Conservation (phyloP, 495 filamentous ascomycete genomes). For the Tirmania nivea region DNA sequence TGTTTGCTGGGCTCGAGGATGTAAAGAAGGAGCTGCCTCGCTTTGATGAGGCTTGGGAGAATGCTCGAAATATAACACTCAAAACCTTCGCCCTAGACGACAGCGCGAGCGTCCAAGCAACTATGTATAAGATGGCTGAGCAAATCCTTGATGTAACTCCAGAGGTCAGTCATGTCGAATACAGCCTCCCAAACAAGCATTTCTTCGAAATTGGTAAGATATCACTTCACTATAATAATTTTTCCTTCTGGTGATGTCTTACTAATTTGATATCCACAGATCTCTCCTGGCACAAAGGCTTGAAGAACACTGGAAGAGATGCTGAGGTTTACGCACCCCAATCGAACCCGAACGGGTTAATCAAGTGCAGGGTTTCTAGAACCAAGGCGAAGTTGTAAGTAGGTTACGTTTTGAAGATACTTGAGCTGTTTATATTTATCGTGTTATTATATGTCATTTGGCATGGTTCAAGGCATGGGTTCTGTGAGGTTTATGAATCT, state of each 20-base stretch:
- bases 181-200: constrained; percentile 88
- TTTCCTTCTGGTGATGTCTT: not conserved
- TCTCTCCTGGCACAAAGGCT: constrained; percentile 86
- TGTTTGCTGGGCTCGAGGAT: constrained; percentile 41
- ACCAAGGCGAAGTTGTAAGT: constrained; percentile 20
- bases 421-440: not conserved
- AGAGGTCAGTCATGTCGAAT: constrained; percentile 50
- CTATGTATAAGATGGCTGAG: constrained; percentile 96
- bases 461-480: too few species aligned
- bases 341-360: constrained; percentile 78
- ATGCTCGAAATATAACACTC: constrained; percentile 59
- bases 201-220: constrained; percentile 89
- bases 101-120: constrained; percentile 82
- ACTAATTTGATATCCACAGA: constrained; percentile 28
- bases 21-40: constrained; percentile 38
- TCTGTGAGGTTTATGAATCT: too few species aligned
- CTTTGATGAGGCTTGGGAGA: constrained; percentile 61
- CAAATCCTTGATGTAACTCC: constrained; percentile 60
- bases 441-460: too few species aligned
- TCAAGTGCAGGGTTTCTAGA: constrained; percentile 78
- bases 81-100: constrained; percentile 82
- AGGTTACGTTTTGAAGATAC: not conserved
- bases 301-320: constrained; percentile 91
- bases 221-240: not conserved
- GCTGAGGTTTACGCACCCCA: constrained; percentile 93